Evolutionary conservation across 768 basidiomycete species (phyloP), one percentile per base, ranked within the genome.

Genomic region (Hemileccinum impolitum): DNA sequence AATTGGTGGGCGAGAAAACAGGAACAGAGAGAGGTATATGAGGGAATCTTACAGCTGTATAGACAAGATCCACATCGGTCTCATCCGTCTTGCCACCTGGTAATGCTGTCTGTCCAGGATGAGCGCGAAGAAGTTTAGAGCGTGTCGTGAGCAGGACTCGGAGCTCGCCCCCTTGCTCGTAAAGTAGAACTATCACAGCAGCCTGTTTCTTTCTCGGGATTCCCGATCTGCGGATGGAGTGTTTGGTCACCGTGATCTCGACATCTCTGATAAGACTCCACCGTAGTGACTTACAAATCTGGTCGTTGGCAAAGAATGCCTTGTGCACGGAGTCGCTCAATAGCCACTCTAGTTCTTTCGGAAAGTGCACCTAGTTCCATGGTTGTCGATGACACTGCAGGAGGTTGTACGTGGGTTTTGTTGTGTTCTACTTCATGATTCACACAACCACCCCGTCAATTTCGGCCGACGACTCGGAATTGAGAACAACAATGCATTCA

Each of bases 111-210:
- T 91, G 84, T 15, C 87, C 89, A 4, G 88, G 82, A 65, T 91
- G 88, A 0, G 84, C 80, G 25, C 87, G 72, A 11, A 91, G 73
- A 3, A 70, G 61, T 64, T 87, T 91, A 6, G 91, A 89, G 10
- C 93, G 80, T 4, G 93, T 95, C 1, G 93, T 95, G 46, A 95
- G 71, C 18, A 94, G 72, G 5, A 94, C 90, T 12, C 84, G 79
- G 6, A 94, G 68, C 38, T 76, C 66, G 15, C 80, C 85, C 4
- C 71, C 75, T n/a, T 77, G 69, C 63, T 94, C 87, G 53, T 82
- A 94, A 1, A 95, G 69, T 11, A 92, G 72, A 2, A 94, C 81
- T 3, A 94, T 75, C 0, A 94, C 90, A 8, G 88, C 88, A 5
- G 83, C 90, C 12, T 82, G 77, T 60, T 75, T 83, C 42, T 62